Conservation (phyloP, 306 rosid species). For the Glycine soja region DNA sequence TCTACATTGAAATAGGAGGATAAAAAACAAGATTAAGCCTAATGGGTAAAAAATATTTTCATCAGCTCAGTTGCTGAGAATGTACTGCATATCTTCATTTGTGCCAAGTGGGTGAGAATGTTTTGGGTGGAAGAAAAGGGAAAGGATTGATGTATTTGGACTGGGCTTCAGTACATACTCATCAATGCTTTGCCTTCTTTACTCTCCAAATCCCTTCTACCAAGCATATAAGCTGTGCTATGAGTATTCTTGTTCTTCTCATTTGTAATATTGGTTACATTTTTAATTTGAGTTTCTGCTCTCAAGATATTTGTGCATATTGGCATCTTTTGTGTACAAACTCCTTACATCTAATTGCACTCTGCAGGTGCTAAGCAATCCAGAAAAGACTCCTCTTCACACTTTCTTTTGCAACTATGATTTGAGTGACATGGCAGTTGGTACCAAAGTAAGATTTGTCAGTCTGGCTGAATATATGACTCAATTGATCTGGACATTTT, state of each 20-base stretch:
- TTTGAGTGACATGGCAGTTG: conserved; percentile 93
- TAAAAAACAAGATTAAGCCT: too few species aligned
- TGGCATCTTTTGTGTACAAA: conserved; percentile 2
- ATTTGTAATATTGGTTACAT: conserved; percentile 22
- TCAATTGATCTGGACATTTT: conserved; percentile 28
- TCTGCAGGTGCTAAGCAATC: conserved; percentile 95
- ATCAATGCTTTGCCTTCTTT: too few species aligned
- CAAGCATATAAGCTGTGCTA: too few species aligned
- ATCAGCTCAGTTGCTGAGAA: too few species aligned
- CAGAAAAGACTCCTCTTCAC: conserved; percentile 97
- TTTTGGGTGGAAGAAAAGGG: too few species aligned
- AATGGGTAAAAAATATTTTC: too few species aligned
- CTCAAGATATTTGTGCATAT: neutral
- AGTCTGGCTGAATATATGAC: conserved; percentile 6
- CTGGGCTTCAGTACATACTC: too few species aligned
- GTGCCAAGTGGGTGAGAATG: too few species aligned
- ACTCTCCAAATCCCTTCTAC: too few species aligned
- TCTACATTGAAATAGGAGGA: too few species aligned
- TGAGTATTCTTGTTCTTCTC: conserved; percentile 4
- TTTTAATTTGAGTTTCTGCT: conserved; percentile 1
- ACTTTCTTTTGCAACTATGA: conserved; percentile 98
- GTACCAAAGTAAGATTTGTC: conserved; percentile 82
- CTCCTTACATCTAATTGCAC: conserved; percentile 40
- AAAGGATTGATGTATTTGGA: too few species aligned
- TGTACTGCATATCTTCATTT: too few species aligned